Evolutionary conservation across 1,284 basidiomycete genomes (phyloP).

Genomic region (Coriolopsis trogii): DNA sequence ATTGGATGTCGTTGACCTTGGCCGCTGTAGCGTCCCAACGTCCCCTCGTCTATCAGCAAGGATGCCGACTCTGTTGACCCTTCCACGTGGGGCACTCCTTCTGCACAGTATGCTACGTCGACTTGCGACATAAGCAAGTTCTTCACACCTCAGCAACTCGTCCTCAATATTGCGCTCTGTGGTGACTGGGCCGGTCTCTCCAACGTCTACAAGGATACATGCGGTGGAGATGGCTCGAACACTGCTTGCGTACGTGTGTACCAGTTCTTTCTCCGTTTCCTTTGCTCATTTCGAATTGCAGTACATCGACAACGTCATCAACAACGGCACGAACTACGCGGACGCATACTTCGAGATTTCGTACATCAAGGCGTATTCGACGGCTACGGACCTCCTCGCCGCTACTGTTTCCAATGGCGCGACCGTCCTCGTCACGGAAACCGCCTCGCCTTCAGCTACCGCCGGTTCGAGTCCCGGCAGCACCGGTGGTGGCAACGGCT

Average conservation of each 20-base stretch:
- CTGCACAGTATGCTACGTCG: slow-evolving; percentile 51
- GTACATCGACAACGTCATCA: slow-evolving; percentile 58
- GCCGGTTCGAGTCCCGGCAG: background rate
- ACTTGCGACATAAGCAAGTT: slow-evolving; percentile 50
- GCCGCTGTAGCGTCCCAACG: slow-evolving; percentile 40
- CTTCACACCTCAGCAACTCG: slow-evolving; percentile 56
- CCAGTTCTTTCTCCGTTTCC: background rate
- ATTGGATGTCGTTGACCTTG: background rate
- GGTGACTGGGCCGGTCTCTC: slow-evolving; percentile 53
- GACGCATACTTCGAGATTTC: slow-evolving; percentile 55
- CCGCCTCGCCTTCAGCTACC: background rate
- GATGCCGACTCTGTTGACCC: slow-evolving; percentile 47
- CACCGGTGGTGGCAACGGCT: background rate
- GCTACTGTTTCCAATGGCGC: slow-evolving; percentile 15
- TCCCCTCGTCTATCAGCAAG: slow-evolving; percentile 31
- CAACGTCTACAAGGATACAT: slow-evolving; percentile 42
- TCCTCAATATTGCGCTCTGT: slow-evolving; percentile 61
- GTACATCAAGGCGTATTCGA: slow-evolving; percentile 48
- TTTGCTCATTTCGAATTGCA: slow-evolving; percentile 9
- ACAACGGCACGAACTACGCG: slow-evolving; percentile 50
- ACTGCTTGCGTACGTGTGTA: slow-evolving; percentile 24
- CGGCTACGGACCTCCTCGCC: slow-evolving; percentile 24
- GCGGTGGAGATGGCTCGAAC: slow-evolving; percentile 35
- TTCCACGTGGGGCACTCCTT: slow-evolving; percentile 58
- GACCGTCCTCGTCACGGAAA: slow-evolving; percentile 11